Evolutionary conservation across 306 rosid genomes (phyloP), one percentile per base, ranked within the genome.

Genomic region (Citrullus colocynthis): DNA sequence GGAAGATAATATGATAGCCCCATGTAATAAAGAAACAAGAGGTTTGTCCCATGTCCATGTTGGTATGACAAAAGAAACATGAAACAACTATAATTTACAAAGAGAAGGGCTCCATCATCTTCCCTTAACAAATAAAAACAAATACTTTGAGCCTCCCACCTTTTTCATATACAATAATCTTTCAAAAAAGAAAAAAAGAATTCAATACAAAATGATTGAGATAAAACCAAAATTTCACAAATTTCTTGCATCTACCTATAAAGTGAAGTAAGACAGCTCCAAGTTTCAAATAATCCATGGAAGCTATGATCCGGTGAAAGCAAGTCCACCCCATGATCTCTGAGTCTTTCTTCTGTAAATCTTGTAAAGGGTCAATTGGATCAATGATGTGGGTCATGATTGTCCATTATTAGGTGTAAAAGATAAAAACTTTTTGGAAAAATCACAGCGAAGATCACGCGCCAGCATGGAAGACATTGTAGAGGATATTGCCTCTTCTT

Each of bases 401-500:
- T 72, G 60, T 51, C 77, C 61, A 73, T 51, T 30, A 49, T 73
- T 28, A 15, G 60, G 21, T 18, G 8, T 1, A 73, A 73, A 73
- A 54, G 44, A 17, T 51, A 0, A 7, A 9, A 21, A 44, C 21
- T 71, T 70, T 64, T 70, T 71, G 76, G 58, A 6, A 24, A 71
- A 48, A 71, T 71, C 59, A 71, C 21, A 30, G 44, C 76, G 77
- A 71, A 45, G 57, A 51, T 49, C 77, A 73, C 44, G 61, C 48
- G 51, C 18, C 78, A 74, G 78, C 48, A 58, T 76, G 79, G 79
- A 37, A 7, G 67, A 56, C 52, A 28, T 7, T 42, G 79, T 39
- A 76, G 37, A 56, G 79, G 79, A 76, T 76, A 13, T 57, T 76
- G 37, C 30, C 51, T 76, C 24, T 80, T 10, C 71, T 32, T 80